These are phyloP conservation scores for Diaporthe caulivora DNA, from an alignment of 2,329 filamentous ascomycete species.

Conservation along the genomic window DNA sequence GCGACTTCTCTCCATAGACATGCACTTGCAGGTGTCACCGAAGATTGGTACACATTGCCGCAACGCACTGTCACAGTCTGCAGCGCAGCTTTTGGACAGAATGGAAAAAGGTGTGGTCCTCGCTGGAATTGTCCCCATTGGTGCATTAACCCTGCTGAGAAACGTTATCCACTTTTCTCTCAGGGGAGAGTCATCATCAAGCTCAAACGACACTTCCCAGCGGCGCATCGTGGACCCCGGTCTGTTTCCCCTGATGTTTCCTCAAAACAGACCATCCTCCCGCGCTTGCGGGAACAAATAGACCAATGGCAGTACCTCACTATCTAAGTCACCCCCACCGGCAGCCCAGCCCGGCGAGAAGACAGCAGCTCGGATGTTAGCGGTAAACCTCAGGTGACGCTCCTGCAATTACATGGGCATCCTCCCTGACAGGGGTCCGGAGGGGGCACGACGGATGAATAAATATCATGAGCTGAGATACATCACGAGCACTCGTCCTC, in stretches of 20 bases:
- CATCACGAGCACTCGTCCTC: not conserved
- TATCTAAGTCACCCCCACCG: constrained; percentile 27
- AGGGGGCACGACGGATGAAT: constrained; percentile 23
- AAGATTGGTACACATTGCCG: not conserved
- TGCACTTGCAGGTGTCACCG: not conserved
- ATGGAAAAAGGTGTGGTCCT: not conserved
- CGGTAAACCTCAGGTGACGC: constrained; percentile 28
- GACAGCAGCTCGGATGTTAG: constrained; percentile 8
- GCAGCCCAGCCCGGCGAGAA: not conserved
- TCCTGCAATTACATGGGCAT: constrained; percentile 37
- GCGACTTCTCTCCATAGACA: no score
- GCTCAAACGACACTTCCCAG: constrained; percentile 34
- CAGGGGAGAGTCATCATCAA: constrained; percentile 32
- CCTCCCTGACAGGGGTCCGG: constrained; percentile 15
- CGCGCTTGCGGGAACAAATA: constrained; percentile 33
- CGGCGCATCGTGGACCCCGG: constrained; percentile 33
- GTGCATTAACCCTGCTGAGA: constrained; percentile 32
- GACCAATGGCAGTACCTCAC: constrained; percentile 18
- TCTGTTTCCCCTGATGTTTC: constrained; percentile 34
- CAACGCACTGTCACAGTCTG: not conserved
- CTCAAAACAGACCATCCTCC: constrained; percentile 29
- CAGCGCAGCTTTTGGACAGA: not conserved
- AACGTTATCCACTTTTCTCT: constrained; percentile 2
- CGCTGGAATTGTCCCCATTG: constrained; percentile 38
- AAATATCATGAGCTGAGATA: constrained; percentile 28